These are phyloP conservation scores for Mantamonas sphyraenae DNA, from an alignment of 78 protist genomes.

Conservation along the genomic window DNA sequence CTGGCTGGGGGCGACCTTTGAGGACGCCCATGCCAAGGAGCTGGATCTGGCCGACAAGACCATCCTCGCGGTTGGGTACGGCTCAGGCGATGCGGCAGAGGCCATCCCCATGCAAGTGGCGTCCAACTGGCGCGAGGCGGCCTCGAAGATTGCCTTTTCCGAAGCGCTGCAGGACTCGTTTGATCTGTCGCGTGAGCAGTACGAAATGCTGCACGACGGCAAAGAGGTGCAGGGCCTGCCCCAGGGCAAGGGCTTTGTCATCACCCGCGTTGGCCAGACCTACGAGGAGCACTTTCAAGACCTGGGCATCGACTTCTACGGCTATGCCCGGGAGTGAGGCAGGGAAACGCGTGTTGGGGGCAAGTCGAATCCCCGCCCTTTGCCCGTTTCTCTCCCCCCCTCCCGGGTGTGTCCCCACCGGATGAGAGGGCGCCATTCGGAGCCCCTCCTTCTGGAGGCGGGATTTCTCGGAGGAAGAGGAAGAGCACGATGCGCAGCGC, in stretches of 20 bases:
- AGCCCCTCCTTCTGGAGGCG: not conserved
- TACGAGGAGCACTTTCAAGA: constrained; percentile 13
- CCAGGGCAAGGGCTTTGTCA: not conserved
- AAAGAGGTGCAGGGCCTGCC: not conserved
- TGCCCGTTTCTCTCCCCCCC: not conserved
- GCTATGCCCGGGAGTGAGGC: not conserved
- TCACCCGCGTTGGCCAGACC: constrained; percentile 1
- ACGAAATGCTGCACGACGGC: constrained; percentile 5
- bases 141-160: not conserved
- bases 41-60: not conserved
- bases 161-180: not conserved
- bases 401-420: not conserved
- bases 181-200: constrained; percentile 3
- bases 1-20: constrained; percentile 14
- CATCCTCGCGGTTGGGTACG: constrained; percentile 20
- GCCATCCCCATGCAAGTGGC: constrained; percentile 6
- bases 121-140: constrained; percentile 2
- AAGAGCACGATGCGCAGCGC: no score
- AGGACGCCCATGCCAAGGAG: not conserved
- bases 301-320: constrained; percentile 19
- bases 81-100: constrained; percentile 22
- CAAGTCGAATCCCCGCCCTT: not conserved
- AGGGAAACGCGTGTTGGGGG: not conserved
- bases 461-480: no score
- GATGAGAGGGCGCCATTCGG: not conserved